These are phyloP conservation scores for Paraphoma chrysanthemicola DNA, from an alignment of 2,329 filamentous ascomycete species.

Conservation along the genomic window DNA sequence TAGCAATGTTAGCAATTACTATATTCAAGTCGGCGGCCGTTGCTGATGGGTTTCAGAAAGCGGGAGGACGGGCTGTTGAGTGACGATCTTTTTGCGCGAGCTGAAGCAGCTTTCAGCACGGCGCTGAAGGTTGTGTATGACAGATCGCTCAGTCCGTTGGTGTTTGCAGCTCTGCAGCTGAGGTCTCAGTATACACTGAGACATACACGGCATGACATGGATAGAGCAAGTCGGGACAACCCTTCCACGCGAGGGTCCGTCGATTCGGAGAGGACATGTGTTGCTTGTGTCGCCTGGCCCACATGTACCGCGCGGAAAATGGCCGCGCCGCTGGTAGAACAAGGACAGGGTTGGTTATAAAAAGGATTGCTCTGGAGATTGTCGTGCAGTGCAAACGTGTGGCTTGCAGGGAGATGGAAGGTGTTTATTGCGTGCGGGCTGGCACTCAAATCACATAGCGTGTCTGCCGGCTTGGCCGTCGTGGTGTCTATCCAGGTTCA, in stretches of 20 bases:
- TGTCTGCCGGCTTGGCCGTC: constrained; percentile 20
- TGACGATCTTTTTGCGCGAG: background rate
- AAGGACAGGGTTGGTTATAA: constrained; percentile 30
- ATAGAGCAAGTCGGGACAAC: background rate
- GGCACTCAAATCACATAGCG: background rate
- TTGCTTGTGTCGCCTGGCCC: constrained; percentile 30
- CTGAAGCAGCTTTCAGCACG: background rate
- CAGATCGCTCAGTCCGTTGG: background rate
- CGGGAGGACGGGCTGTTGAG: constrained; percentile 2
- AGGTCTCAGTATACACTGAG: background rate
- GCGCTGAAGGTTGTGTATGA: background rate
- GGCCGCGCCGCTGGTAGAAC: constrained; percentile 24
- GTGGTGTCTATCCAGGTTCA: background rate
- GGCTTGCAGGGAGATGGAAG: constrained; percentile 28
- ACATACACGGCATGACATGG: constrained; percentile 2
- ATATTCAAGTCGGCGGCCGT: constrained; percentile 19
- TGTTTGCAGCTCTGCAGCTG: background rate
- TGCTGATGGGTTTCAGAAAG: constrained; percentile 14
- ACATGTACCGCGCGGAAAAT: constrained; percentile 12
- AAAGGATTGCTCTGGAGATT: constrained; percentile 21
- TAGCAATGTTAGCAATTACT: constrained; percentile 15
- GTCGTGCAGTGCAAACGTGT: constrained; percentile 25
- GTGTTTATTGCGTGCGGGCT: constrained; percentile 17
- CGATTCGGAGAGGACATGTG: constrained; percentile 25
- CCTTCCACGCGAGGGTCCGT: constrained; percentile 19